Percentiles rank a stretch among this genome's conserved stretches.
Conservation (phyloP, 176 grass and related monocot genomes). For the Avena atlantica region DNA sequence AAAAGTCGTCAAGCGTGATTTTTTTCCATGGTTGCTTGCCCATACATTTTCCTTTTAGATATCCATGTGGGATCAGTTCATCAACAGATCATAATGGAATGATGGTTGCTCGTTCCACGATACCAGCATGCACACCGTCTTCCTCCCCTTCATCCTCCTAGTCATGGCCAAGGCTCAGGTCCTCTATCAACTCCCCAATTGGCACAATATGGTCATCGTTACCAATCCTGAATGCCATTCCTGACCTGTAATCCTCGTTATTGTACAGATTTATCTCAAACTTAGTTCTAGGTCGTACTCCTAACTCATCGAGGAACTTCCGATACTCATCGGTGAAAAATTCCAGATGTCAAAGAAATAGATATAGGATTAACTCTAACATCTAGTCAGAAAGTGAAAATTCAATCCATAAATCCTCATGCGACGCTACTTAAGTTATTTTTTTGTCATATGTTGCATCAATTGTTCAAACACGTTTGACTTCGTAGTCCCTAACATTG, state of each 20-base stretch:
- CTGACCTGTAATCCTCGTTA: constrained; percentile 70
- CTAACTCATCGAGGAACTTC: constrained; percentile 72
- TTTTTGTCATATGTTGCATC: background rate
- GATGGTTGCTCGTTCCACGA: constrained; percentile 47
- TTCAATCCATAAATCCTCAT: background rate
- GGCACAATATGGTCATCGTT: constrained; percentile 65
- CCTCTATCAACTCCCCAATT: constrained; percentile 70
- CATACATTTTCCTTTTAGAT: too few species aligned
- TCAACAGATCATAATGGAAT: too few species aligned
- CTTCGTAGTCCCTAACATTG: background rate
- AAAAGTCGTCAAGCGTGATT: too few species aligned
- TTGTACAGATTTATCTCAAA: constrained; percentile 64
- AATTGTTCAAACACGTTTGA: background rate
- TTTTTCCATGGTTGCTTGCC: too few species aligned
- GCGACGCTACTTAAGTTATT: background rate
- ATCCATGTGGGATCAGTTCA: too few species aligned
- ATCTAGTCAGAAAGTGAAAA: background rate
- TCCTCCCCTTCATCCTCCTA: constrained; percentile 41
- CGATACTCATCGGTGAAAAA: constrained; percentile 45
- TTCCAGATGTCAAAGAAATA: background rate
- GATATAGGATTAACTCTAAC: background rate
- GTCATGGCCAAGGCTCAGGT: constrained; percentile 58
- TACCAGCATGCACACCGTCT: constrained; percentile 14
- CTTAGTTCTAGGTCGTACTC: constrained; percentile 37
- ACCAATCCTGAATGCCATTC: constrained; percentile 69